These are phyloP conservation scores for Wickerhamomyces sp. DNA, from an alignment of 1,139 yeast genomes.

Conservation along the genomic window DNA sequence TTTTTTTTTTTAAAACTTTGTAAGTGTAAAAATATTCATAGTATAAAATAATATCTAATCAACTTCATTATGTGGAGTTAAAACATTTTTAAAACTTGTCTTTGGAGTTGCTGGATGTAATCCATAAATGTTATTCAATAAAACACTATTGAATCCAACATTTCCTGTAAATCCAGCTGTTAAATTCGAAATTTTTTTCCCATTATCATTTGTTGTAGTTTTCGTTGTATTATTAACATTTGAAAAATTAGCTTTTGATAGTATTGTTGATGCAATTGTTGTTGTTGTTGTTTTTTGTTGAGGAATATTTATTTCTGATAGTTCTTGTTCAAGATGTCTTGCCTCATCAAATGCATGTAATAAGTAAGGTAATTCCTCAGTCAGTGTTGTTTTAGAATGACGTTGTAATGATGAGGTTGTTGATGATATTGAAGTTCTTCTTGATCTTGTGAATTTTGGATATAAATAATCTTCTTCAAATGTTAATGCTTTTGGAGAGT, in stretches of 20 bases:
- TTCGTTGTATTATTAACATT: background rate
- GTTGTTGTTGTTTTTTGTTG: background rate
- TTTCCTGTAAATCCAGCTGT: slow-evolving; percentile 12
- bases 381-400: slow-evolving; percentile 24
- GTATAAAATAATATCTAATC: slow-evolving; percentile 7
- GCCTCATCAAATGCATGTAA: slow-evolving; percentile 33
- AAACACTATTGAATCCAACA: slow-evolving; percentile 18
- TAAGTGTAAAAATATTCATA: no score
- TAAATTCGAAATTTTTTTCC: background rate
- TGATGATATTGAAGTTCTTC: slow-evolving; percentile 17
- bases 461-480: slow-evolving; percentile 1
- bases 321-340: slow-evolving; percentile 26
- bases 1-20: no score
- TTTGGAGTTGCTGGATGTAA: slow-evolving; percentile 13
- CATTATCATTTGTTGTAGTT: background rate
- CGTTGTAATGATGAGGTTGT: slow-evolving; percentile 16
- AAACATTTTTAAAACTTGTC: slow-evolving; percentile 5
- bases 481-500: background rate
- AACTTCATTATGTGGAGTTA: slow-evolving; percentile 16
- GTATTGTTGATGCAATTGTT: slow-evolving; percentile 1
- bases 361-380: slow-evolving; percentile 31
- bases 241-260: background rate
- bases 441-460: slow-evolving; percentile 9
- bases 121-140: slow-evolving; percentile 23
- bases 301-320: slow-evolving; percentile 7